These are phyloP conservation scores for Cucurbita argyrosperma DNA, from an alignment of 306 rosid genomes.

Conservation along the genomic window DNA sequence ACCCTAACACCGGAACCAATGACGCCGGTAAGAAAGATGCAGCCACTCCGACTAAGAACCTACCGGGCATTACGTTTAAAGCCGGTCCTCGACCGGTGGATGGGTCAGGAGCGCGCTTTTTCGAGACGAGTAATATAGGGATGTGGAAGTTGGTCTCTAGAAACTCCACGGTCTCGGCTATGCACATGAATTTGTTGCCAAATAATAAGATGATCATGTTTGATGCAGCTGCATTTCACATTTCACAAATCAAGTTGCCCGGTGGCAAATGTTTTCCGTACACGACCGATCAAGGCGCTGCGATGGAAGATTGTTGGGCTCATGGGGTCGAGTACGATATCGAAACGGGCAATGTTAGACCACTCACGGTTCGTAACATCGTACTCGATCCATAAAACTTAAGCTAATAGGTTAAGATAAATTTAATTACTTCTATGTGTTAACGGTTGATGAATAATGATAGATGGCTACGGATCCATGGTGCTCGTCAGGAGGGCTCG, in stretches of 20 bases:
- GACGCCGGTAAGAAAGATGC: not conserved
- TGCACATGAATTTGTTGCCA: conserved; percentile 67
- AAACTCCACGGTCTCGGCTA: conserved; percentile 51
- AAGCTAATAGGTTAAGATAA: too few species aligned
- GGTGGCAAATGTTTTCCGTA: conserved; percentile 32
- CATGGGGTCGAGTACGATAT: conserved; percentile 50
- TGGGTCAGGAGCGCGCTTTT: not conserved
- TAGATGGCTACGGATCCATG: conserved; percentile 51
- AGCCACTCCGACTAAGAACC: too few species aligned
- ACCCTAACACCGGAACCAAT: not conserved
- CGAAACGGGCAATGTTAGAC: conserved; percentile 29
- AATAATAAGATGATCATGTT: conserved; percentile 38
- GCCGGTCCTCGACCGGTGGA: not conserved
- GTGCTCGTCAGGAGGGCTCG: conserved; percentile 89
- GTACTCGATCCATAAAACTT: not conserved
- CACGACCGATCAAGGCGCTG: not conserved
- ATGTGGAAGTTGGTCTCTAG: conserved; percentile 21
- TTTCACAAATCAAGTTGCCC: conserved; percentile 36
- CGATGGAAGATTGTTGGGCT: conserved; percentile 42
- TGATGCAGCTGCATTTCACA: conserved; percentile 38
- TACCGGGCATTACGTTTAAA: not conserved
- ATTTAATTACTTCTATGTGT: too few species aligned
- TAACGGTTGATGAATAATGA: too few species aligned
- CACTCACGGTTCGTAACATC: conserved; percentile 44
- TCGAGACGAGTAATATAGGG: conserved; percentile 8